Base-by-base conservation (phyloP, 805 yeast genomes). In the Ogataea paradorogensis region DNA sequence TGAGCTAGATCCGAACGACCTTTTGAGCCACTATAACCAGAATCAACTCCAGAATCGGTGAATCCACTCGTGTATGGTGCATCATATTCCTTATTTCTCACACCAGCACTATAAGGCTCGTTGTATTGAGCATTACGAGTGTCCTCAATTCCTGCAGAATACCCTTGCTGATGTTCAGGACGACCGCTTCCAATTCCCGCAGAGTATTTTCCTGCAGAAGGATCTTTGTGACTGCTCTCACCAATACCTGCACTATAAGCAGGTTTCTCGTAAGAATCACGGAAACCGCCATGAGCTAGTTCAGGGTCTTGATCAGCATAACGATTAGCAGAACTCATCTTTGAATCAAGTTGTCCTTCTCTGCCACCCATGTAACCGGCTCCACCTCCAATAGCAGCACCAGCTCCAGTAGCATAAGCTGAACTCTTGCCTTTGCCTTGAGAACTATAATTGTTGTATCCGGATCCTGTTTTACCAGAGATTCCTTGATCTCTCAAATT, bases 341-440 rank as follows among this genome's bases (percentile, higher is more conserved):
- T 32, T 10, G 31, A 9, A 20, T 28, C 39, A 4, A n/a, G 14
- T 15, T 14, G 20, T 18, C 20, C 20, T 5, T 5, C 30, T 14
- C 27, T 31, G 14, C 33, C 20, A 9, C 38, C 40, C 15, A 27
- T 16, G 15, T 27, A 33, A n/a, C 44, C 46, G 7, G 46, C 41
- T 5, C 35, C 46, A 4, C 41, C 45, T 23, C 46, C 50, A 10
- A 24, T 37, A 9, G 38, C 47, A 15, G 36, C 38, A 21, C 47
- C 47, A 25, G 38, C 45, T 7, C 42, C 51, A 5, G 40, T 31
- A n/a, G 42, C 40, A 14, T 42, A 38, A 13, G 29, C 37, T 7
- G 46, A 26, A 20, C 38, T 30, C 28, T 42, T 22, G n/a, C 40
- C 41, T 14, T 22, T 27, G 4, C 43, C 49, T 8, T 37, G 28